Conservation (phyloP, 1,284 basidiomycete genomes). For the Apiotrichum mycotoxinovorans region DNA sequence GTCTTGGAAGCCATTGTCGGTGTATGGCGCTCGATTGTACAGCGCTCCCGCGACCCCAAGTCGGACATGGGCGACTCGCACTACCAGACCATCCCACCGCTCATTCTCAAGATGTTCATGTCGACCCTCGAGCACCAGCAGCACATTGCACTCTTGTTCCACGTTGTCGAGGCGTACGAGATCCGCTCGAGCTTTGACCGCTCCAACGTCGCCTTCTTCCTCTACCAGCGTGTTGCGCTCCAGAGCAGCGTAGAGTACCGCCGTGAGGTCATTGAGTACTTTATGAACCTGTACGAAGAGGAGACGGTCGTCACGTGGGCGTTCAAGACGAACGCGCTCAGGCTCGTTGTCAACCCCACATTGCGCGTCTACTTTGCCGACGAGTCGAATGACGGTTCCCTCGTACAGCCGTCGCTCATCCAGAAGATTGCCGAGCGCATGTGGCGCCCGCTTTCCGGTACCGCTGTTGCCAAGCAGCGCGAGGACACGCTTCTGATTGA, state of each 20-base stretch:
- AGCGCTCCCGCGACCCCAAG: conserved; percentile 38
- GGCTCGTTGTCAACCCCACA: conserved; percentile 84
- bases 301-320: conserved; percentile 60
- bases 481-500: conserved; percentile 72
- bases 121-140: conserved; percentile 60
- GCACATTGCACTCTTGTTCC: conserved; percentile 83
- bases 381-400: conserved; percentile 41
- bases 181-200: conserved; percentile 79
- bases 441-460: conserved; percentile 40
- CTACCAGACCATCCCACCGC: conserved; percentile 63
- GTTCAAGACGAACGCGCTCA: conserved; percentile 82
- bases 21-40: conserved; percentile 62
- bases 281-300: conserved; percentile 78
- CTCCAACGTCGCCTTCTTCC: conserved; percentile 76
- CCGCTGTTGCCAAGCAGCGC: conserved; percentile 31
- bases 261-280: conserved; percentile 76
- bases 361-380: conserved; percentile 67
- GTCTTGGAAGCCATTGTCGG: conserved; percentile 64
- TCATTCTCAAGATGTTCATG: conserved; percentile 74
- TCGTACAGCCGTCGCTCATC: conserved; percentile 35
- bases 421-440: conserved; percentile 40
- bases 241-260: conserved; percentile 61
- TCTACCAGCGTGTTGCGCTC: conserved; percentile 77
- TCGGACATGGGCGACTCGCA: conserved; percentile 51
- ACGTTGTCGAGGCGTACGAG: conserved; percentile 78